Base-by-base conservation (phyloP, 306 rosid species). In the Sicyos baderoa region DNA sequence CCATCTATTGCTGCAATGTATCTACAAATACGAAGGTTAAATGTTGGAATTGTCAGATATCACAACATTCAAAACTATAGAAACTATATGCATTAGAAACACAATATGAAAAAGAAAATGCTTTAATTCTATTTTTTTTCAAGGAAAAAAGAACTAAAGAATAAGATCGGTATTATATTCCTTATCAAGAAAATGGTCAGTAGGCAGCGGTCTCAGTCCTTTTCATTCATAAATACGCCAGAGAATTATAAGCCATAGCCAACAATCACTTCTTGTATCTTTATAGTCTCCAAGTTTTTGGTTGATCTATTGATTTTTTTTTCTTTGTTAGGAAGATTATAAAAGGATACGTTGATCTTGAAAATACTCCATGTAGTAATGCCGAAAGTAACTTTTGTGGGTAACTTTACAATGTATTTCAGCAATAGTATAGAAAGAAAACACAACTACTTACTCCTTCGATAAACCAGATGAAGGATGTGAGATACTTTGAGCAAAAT, bases 1-100 rank as follows among this genome's bases (percentile, higher is more conserved):
- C 95, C 93, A 77, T 89, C 88, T 78, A 92, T 77, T 23, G 86
- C 82, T 60, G 96, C 95, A 83, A 92, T 87, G 76, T 92, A 92
- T 74, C 98, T 92, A 76, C 76, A 77, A 62, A 72, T 45, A 76
- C 61, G 79, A 78, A 75, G 73, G 50, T 54, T 32, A 66, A 70
- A 55, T 54, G 70, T 22, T 60, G 29, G 79, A 59, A 68, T 56
- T 72, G 55, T 76, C 69, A 42, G 65, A 50, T 77, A 29, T 29
- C 51, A 53, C 6, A 17, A 22, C 54, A 72, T 27, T 51, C 29
- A 27, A 69, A 49, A 37, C 5, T 50, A n/a, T 25, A 68, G 16
- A 68, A 52, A 13, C 25, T 40, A 56, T 69, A 73, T 56, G 15
- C 47, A 76, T 52, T 52, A 48, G 60, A 74, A 74, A 57, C 76